Evolutionary conservation across 2,329 filamentous ascomycete species (phyloP).

Genomic region (Talaromyces atroroseus): DNA sequence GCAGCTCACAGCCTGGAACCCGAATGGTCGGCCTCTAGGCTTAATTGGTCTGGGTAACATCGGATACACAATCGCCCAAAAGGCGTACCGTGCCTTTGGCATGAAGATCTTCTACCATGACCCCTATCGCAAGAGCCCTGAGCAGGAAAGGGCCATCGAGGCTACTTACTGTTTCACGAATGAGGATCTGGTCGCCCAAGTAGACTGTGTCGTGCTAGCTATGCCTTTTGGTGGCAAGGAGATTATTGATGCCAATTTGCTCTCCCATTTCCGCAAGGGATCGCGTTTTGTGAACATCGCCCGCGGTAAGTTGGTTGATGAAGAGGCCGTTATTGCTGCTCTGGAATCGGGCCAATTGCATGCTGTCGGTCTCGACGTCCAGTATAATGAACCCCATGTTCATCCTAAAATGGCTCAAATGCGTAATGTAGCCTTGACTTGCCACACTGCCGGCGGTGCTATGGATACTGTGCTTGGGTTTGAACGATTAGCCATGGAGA

Average conservation of each 20-base stretch:
- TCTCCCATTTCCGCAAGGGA: conserved; percentile 45
- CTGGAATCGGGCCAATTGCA: conserved; percentile 43
- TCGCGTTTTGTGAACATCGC: conserved; percentile 50
- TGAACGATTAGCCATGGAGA: conserved; percentile 42
- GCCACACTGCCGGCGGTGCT: conserved; percentile 44
- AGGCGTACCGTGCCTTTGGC: conserved; percentile 41
- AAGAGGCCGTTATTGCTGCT: conserved; percentile 45
- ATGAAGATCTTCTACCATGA: conserved; percentile 54
- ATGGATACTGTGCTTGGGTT: conserved; percentile 46
- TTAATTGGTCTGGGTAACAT: conserved; percentile 51
- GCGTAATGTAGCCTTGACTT: conserved; percentile 42
- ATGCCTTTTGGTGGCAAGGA: conserved; percentile 35
- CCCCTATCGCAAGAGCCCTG: conserved; percentile 31
- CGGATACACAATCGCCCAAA: conserved; percentile 44
- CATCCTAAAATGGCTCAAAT: conserved; percentile 36
- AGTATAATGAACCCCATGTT: conserved; percentile 50
- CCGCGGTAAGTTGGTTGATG: conserved; percentile 48
- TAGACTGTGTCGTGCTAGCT: conserved; percentile 42
- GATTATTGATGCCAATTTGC: conserved; percentile 36
- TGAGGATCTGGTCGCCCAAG: conserved; percentile 35
- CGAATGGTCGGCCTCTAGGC: conserved; percentile 44
- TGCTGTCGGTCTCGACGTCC: conserved; percentile 50
- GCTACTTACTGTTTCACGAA: conserved; percentile 37
- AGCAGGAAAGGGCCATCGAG: conserved; percentile 32
- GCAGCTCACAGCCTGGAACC: conserved; percentile 43